Base-by-base conservation (phyloP, 2,329 filamentous ascomycete species). In the Hansfordia pulvinata region DNA sequence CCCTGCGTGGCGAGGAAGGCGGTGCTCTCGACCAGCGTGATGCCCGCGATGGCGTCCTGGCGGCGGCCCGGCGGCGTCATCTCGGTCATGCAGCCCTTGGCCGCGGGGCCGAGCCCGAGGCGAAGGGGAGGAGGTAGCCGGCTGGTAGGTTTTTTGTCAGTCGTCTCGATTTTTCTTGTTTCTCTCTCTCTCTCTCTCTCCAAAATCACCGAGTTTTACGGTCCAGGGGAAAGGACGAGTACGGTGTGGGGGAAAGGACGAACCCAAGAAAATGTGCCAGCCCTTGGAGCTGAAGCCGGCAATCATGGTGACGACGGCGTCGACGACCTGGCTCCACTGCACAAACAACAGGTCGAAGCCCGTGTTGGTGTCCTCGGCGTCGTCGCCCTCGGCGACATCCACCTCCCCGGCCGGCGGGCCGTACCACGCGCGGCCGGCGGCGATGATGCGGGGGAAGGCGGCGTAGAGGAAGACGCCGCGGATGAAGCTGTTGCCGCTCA, bases 81-180 rank as follows among this genome's bases (percentile, higher is more conserved):
- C 30, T 77, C 68, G 0, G 78, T 64, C 32, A 82, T 79, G n/a
- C 76, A 72, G 1, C 76, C 77, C 36, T 82, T 83, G 2, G 75
- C 73, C 0, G 76, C 73, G 0, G 75, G 0, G 74, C 76, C 0
- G 76, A 76, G 0, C 77, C 77, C 0, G 76, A 76, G 0, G 72
- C 75, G 17, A 82, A 68, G 0, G 77, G 77, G 0, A 83, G 56
- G 2, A 81, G 43, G 15, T 69, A 62, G 0, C 73, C 73, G 2
- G 76, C 66, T 62, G 31, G 1, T n/a, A n/a, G n/a, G n/a, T n/a
- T n/a, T n/a, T n/a, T n/a, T n/a, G n/a, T n/a, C n/a, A n/a, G n/a
- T n/a, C n/a, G n/a, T n/a, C n/a, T n/a, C n/a, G n/a, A n/a, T n/a
- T n/a, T n/a, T n/a, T n/a, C n/a, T n/a, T n/a, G n/a, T n/a, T n/a